Evolutionary conservation across 1,284 basidiomycete species (phyloP).

Genomic region (Bjerkandera adusta): DNA sequence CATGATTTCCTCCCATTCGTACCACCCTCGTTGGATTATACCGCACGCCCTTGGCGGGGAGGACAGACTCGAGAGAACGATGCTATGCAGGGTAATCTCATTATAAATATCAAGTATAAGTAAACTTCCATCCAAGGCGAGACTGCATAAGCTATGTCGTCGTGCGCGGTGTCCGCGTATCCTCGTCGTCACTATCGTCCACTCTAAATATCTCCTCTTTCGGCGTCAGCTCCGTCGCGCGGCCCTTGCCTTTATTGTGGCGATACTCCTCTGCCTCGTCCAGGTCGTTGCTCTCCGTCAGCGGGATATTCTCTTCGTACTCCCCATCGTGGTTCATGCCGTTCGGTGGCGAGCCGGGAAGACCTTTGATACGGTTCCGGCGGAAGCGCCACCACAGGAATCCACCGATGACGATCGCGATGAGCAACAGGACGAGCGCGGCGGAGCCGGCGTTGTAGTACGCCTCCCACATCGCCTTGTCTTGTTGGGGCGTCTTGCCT

Average conservation of each 20-base stretch:
- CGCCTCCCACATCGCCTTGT: conserved; percentile 86
- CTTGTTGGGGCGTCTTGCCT: conserved; percentile 64
- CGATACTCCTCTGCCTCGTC: conserved; percentile 6
- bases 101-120: not conserved
- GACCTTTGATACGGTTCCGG: conserved; percentile 36
- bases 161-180: conserved; percentile 13
- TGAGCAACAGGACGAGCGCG: conserved; percentile 76
- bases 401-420: conserved; percentile 66
- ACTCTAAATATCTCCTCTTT: conserved; percentile 43
- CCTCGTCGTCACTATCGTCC: conserved; percentile 45
- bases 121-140: not conserved
- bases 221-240: conserved; percentile 30
- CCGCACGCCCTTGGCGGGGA: too few species aligned
- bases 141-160: not conserved
- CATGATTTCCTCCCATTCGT: too few species aligned
- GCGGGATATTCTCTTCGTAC: conserved; percentile 53
- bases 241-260: conserved; percentile 40
- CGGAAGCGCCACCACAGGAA: conserved; percentile 76
- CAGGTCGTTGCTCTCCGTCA: conserved; percentile 35
- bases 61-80: too few species aligned
- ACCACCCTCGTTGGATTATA: too few species aligned
- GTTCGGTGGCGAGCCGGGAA: conserved; percentile 39
- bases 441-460: conserved; percentile 93
- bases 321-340: conserved; percentile 7
- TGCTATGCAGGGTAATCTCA: not conserved